These are phyloP conservation scores for Lecanosticta acicola DNA, from an alignment of 2,329 filamentous ascomycete genomes.

Conservation along the genomic window DNA sequence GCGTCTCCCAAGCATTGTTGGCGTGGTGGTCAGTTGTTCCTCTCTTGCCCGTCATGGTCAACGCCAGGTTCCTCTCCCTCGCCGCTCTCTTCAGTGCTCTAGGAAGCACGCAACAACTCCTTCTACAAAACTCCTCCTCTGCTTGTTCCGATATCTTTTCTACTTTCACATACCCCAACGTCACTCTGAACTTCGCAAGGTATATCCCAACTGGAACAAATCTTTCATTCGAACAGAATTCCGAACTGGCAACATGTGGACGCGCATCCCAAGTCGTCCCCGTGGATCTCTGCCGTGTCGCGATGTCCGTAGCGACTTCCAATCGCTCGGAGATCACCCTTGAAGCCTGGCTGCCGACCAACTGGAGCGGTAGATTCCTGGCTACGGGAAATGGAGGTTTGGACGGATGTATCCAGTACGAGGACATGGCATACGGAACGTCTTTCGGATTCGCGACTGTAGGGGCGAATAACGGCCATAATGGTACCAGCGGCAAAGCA, in stretches of 20 bases:
- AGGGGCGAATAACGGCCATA: constrained; percentile 40
- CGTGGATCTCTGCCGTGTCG: constrained; percentile 39
- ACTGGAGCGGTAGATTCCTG: constrained; percentile 38
- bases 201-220: constrained; percentile 28
- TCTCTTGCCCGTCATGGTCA: too few species aligned
- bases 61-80: too few species aligned
- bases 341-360: constrained; percentile 42
- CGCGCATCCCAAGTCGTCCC: constrained; percentile 28
- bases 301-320: constrained; percentile 37
- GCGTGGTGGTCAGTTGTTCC: too few species aligned
- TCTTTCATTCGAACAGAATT: constrained; percentile 21
- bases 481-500: constrained; percentile 40
- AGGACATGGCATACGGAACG: constrained; percentile 36
- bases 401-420: constrained; percentile 35
- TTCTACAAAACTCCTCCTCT: neutral
- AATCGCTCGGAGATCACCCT: constrained; percentile 38
- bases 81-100: too few species aligned
- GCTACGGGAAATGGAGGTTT: constrained; percentile 40
- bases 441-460: constrained; percentile 38
- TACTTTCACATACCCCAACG: constrained; percentile 20
- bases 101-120: neutral
- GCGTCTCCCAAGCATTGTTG: too few species aligned
- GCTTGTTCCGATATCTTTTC: neutral
- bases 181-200: constrained; percentile 24
- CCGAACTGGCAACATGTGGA: constrained; percentile 38